Conservation (phyloP, 2,329 filamentous ascomycete genomes). For the Dothiorella sarmentorum region DNA sequence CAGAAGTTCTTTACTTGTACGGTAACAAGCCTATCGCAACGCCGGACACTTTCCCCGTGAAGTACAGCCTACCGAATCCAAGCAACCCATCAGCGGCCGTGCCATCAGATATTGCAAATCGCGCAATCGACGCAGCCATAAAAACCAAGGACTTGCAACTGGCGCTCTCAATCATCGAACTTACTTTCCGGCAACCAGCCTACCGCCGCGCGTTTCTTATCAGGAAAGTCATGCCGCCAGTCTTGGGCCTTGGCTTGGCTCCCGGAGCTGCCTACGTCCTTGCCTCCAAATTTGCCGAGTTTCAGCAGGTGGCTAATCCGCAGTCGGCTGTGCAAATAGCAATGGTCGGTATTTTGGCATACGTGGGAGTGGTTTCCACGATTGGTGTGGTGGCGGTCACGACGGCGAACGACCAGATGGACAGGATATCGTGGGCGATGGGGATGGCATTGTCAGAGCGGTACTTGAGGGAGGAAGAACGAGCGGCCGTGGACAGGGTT, state of each 20-base stretch:
- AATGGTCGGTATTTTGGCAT: conserved; percentile 77
- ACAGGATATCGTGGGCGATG: conserved; percentile 82
- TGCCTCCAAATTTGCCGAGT: conserved; percentile 62
- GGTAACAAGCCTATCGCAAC: conserved; percentile 74
- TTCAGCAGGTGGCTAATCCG: conserved; percentile 75
- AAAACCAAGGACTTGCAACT: conserved; percentile 72
- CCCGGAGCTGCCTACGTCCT: conserved; percentile 68
- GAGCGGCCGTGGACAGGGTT: conserved; percentile 79
- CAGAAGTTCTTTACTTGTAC: conserved; percentile 76
- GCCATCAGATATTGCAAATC: conserved; percentile 64
- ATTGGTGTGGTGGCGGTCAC: conserved; percentile 81
- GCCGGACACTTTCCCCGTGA: conserved; percentile 52
- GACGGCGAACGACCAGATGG: conserved; percentile 93
- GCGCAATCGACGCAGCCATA: conserved; percentile 76
- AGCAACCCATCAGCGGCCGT: conserved; percentile 60
- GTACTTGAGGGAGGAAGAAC: conserved; percentile 87
- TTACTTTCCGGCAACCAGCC: conserved; percentile 63
- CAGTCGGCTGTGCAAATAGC: conserved; percentile 71
- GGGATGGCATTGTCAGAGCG: conserved; percentile 77
- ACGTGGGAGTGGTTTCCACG: conserved; percentile 74
- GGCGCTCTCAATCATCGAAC: conserved; percentile 71
- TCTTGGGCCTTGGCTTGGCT: conserved; percentile 52
- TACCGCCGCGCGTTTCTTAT: conserved; percentile 66
- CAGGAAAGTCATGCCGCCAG: conserved; percentile 60
- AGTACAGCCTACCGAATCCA: conserved; percentile 54